Base-by-base conservation (phyloP, 306 rosid genomes). In the Rosa lucieae region DNA sequence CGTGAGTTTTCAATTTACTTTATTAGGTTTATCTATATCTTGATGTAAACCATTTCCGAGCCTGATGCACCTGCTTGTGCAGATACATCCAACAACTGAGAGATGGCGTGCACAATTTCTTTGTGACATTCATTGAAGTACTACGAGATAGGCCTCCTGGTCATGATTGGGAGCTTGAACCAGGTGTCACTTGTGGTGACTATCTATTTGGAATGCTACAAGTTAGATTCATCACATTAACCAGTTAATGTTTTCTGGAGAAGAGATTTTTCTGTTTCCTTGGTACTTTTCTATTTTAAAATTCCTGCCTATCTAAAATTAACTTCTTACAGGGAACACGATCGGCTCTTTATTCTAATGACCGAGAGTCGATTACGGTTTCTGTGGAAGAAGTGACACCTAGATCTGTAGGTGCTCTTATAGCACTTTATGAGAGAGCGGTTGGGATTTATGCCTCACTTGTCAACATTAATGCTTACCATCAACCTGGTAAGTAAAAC, bases 151-250 rank as follows among this genome's bases (percentile, higher is more conserved):
- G 99, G 83, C 98, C 99, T 47, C 99, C 98, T 1, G 99, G 99
- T 82, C 99, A 95, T 71, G 99, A 95, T 84, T 95, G 98, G 99
- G 99, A 95, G 87, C 99, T 95, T 75, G 99, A 95, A 82, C 99
- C 99, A 13, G 99, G 99, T 68, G 98, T 95, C 71, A 95, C 99
- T 49, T 93, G 98, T 83, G 99, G 98, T 15, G 99, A 95, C 90
- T 95, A 95, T 86, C 92, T 95, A 84, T 95, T 95, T 23, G 99
- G 99, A 82, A 95, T 95, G 99, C 91, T 95, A 73, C 99, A 93
- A 97, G 99, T 95, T 40, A 59, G 84, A 74, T 79, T 75, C 74
- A 43, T 72, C 56, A 65, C 49, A 71, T 56, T 14, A 73, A 73
- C 67, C n/a, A 14, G 13, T 48, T 75, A 78, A 69, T 79, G 48